Base-by-base conservation (phyloP, 768 basidiomycete species). In the Heimioporus sp. region DNA sequence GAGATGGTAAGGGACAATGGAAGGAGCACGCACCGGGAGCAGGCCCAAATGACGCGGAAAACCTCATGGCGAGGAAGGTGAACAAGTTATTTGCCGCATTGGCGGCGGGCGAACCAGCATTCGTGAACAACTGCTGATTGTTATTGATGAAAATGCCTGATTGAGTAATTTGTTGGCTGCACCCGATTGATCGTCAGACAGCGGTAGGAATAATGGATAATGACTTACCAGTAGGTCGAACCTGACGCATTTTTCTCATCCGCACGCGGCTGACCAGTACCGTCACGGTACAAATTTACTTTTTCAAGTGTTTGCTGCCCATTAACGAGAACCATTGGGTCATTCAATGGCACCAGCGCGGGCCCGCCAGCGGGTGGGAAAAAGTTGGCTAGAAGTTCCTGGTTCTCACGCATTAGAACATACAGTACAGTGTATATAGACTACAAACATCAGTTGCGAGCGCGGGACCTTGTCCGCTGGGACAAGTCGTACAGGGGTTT, bases 1-100 rank as follows among this genome's bases (percentile, higher is more conserved):
- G 53, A 21, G 17, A 41, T 0, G 6, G 17, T 13, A 38, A 6
- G 36, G 5, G 11, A 2, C 43, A 20, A 30, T 20, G 16, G n/a
- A 31, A 10, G 31, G 15, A 21, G 40, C 19, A 53, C 59, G 8
- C 11, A 66, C 64, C 64, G 12, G 62, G 62, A 41, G 50, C 51
- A 36, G 65, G 65, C 12, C 59, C 63, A 42, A 65, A 54, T 1
- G 65, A 48, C 10, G 39, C 32, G 2, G 65, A 65, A 39, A 65
- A 67, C 42, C 64, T 61, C 64, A 65, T 62, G 13, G 65, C 59
- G n/a, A 65, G 56, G 52, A 65, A 65, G 12, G 65, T 65, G 43
- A 67, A 65, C 42, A 65, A 34, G 30, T 59, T 65, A 11, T 52
- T 65, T 9, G 63, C 64, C 51, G 12, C 11, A 24, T 37, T 6